Base-by-base conservation (phyloP, 192 early-diverging fungal species). In the Rhizophagus clarus region DNA sequence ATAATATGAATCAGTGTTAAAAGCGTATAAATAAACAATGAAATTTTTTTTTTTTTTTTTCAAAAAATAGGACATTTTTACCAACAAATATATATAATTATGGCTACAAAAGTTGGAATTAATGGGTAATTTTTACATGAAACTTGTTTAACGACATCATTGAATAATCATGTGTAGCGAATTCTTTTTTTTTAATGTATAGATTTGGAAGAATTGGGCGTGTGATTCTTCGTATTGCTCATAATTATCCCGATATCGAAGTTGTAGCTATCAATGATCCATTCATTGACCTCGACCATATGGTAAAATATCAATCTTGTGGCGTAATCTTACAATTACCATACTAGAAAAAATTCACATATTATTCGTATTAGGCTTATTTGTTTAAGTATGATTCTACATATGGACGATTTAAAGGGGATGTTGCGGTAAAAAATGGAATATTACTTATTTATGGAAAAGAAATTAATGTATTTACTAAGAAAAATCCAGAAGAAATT, bases 251-350 rank as follows among this genome's bases (percentile, higher is more conserved):
- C 47, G 79, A 90, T 29, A 87, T 96, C 60, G 82, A 93, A 74
- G 95, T 99, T 67, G 93, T 96, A n/a, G 93, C 95, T 78, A 90
- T 99, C 89, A 98, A 98, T 88, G 97, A 99, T 88, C 97, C 97
- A 72, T 98, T 98, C 94, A 95, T 97, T 84, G 91, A 93, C 80
- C 89, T 96, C 28, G 95, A 96, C 68, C 97, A 99, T 89, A 97
- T 98, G 96, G 96, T 72, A 32, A 72, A 4, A 8, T 63, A n/a
- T 28, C 2, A 26, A 28, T 0, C 22, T 63, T n/a, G 22, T 63
- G 61, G 22, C 61, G 9, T 12, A n/a, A 11, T 12, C 11, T 10
- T 11, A 2, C 4, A 63, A 24, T 26, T 24, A n/a, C 2, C 34
- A n/a, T n/a, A n/a, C n/a, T n/a, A n/a, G n/a, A 24, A 63, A 26